Percentiles rank a stretch among this genome's conserved stretches.
Conservation (phyloP, 2,329 filamentous ascomycete genomes). For the Blastomyces parvus region DNA sequence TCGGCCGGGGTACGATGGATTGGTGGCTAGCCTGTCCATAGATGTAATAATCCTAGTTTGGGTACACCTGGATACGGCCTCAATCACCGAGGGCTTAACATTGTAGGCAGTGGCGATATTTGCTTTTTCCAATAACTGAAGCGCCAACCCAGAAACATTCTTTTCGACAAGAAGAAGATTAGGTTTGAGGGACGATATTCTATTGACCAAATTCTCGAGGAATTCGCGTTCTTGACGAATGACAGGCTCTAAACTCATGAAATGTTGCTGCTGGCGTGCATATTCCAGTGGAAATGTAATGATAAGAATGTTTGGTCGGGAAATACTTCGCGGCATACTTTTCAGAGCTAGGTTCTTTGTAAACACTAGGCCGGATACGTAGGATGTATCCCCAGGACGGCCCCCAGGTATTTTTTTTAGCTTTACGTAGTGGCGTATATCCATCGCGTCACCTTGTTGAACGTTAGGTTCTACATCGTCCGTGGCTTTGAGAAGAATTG, state of each 20-base stretch:
- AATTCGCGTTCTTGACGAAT: conserved; percentile 96
- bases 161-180: conserved; percentile 86
- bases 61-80: conserved; percentile 85
- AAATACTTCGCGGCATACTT: conserved; percentile 83
- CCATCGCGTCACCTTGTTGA: conserved; percentile 83
- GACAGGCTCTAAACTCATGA: conserved; percentile 95
- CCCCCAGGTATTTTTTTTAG: conserved; percentile 93
- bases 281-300: conserved; percentile 96
- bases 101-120: conserved; percentile 93
- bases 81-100: conserved; percentile 90
- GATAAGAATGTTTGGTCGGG: conserved; percentile 77
- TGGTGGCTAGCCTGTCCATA: conserved; percentile 79
- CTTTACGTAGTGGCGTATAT: conserved; percentile 95
- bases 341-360: conserved; percentile 95
- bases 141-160: conserved; percentile 79
- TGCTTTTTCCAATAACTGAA: conserved; percentile 78
- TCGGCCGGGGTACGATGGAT: conserved; percentile 63
- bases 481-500: conserved; percentile 80
- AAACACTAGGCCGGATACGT: conserved; percentile 93
- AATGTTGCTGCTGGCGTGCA: conserved; percentile 82
- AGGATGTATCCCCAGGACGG: conserved; percentile 82
- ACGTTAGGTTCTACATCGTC: conserved; percentile 94
- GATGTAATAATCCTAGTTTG: conserved; percentile 90
- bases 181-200: conserved; percentile 76
- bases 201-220: conserved; percentile 77